These are phyloP conservation scores for Venturia pyrina DNA, from an alignment of 2,329 filamentous ascomycete species.

Conservation along the genomic window DNA sequence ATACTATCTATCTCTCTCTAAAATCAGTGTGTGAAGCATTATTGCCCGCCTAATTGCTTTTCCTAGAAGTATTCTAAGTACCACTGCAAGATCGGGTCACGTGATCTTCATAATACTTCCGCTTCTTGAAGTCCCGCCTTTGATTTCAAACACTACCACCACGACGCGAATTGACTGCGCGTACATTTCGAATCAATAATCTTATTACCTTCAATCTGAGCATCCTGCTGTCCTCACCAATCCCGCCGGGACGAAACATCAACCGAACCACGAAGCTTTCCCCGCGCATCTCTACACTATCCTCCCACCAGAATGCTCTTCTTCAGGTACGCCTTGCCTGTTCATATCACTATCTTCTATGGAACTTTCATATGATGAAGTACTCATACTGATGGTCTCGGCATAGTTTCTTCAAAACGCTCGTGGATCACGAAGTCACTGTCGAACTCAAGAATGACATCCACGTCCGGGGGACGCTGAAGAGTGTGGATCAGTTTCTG, in stretches of 20 bases:
- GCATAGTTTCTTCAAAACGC: constrained; percentile 53
- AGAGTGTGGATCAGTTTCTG: constrained; percentile 35
- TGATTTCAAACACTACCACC: background rate
- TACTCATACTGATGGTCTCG: background rate
- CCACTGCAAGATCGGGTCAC: background rate
- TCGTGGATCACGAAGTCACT: constrained; percentile 93
- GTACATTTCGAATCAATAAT: background rate
- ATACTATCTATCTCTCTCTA: no score
- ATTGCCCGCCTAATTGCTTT: no score
- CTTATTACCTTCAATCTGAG: background rate
- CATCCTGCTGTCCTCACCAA: background rate
- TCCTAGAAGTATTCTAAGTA: no score
- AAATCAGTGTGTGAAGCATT: no score
- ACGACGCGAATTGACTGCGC: background rate
- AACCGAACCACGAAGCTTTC: background rate
- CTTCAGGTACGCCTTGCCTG: constrained; percentile 9
- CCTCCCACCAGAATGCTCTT: constrained; percentile 11
- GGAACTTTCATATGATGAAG: background rate
- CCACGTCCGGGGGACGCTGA: constrained; percentile 86
- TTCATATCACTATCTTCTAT: background rate
- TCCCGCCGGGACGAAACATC: background rate
- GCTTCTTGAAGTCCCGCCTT: background rate
- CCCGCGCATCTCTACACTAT: background rate
- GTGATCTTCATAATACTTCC: background rate
- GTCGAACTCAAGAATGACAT: constrained; percentile 99